Conservation (phyloP, 148 eudicot species). For the Amaranthus palmeri region DNA sequence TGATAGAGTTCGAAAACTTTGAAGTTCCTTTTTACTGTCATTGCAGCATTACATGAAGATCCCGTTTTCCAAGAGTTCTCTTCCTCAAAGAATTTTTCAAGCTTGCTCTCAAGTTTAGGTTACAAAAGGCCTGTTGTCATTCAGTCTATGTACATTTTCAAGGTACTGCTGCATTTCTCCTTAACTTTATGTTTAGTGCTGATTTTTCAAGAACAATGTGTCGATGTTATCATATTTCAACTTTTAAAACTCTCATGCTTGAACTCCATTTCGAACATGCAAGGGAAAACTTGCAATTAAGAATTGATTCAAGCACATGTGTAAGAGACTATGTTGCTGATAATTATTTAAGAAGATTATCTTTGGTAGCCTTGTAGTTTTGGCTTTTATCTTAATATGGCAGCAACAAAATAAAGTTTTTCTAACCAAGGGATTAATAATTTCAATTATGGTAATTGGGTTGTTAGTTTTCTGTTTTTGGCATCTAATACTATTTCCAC, state of each 20-base stretch:
- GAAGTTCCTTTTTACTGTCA: constrained; percentile 11
- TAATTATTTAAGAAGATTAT: too few relatives aligned
- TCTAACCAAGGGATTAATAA: too few relatives aligned
- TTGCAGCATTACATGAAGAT: constrained; percentile 82
- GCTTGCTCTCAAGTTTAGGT: constrained; percentile 54
- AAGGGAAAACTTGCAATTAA: too few relatives aligned
- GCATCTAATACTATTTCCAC: too few relatives aligned
- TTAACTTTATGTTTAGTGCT: not conserved
- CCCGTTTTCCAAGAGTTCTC: constrained; percentile 75
- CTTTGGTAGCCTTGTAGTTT: too few relatives aligned
- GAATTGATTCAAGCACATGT: too few relatives aligned
- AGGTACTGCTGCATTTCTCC: constrained; percentile 44
- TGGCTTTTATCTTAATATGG: too few relatives aligned
- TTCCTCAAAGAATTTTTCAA: constrained; percentile 50
- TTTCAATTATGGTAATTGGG: too few relatives aligned
- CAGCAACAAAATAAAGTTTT: too few relatives aligned
- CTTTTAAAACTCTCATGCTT: too few relatives aligned
- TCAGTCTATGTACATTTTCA: constrained; percentile 97
- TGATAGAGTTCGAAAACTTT: not conserved
- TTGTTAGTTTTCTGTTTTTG: too few relatives aligned
- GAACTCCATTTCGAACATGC: not conserved
- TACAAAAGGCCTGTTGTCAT: constrained; percentile 86
- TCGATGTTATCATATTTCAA: not conserved
- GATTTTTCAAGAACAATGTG: not conserved
- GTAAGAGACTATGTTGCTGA: too few relatives aligned